Evolutionary conservation across 495 filamentous ascomycete species (phyloP).

Genomic region (Platismatia glauca): DNA sequence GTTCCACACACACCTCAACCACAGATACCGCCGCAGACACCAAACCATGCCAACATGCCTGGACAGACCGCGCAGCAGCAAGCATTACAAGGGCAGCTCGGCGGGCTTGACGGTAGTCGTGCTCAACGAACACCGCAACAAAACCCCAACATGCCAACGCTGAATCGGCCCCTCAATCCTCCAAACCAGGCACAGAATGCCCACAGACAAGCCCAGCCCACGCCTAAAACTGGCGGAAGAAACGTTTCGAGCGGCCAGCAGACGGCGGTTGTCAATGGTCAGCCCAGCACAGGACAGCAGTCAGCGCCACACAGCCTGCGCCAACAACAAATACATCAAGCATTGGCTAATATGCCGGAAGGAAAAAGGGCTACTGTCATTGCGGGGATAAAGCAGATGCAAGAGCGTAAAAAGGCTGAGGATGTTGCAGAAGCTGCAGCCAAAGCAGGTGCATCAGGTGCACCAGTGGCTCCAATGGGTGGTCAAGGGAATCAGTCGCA

Average conservation of each 20-base stretch:
- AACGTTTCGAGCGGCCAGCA: slow-evolving; percentile 6
- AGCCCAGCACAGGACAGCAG: slow-evolving; percentile 27
- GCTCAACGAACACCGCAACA: slow-evolving; percentile 31
- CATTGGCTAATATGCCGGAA: slow-evolving; percentile 10
- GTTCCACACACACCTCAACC: slow-evolving; percentile 28
- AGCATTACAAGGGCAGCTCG: slow-evolving; percentile 39
- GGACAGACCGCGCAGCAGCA: slow-evolving; percentile 38
- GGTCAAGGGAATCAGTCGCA: neutral
- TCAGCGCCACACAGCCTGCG: slow-evolving; percentile 28
- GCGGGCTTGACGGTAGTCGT: slow-evolving; percentile 30
- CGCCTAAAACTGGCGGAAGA: slow-evolving; percentile 18
- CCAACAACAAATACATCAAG: slow-evolving; percentile 6
- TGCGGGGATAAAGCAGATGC: slow-evolving; percentile 24
- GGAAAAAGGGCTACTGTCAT: neutral
- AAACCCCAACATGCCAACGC: slow-evolving; percentile 44
- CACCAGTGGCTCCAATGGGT: neutral
- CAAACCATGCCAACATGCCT: slow-evolving; percentile 22
- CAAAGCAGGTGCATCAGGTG: slow-evolving; percentile 11
- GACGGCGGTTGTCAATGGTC: neutral
- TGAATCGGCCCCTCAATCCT: slow-evolving; percentile 49
- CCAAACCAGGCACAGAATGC: slow-evolving; percentile 34
- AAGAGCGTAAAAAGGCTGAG: slow-evolving; percentile 21
- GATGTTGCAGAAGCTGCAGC: slow-evolving; percentile 1
- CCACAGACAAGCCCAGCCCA: slow-evolving; percentile 20
- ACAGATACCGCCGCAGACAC: slow-evolving; percentile 30